phyloP scores from a whole-genome alignment of 163 green algal species.

The Prototheca stagnorum region DNA sequence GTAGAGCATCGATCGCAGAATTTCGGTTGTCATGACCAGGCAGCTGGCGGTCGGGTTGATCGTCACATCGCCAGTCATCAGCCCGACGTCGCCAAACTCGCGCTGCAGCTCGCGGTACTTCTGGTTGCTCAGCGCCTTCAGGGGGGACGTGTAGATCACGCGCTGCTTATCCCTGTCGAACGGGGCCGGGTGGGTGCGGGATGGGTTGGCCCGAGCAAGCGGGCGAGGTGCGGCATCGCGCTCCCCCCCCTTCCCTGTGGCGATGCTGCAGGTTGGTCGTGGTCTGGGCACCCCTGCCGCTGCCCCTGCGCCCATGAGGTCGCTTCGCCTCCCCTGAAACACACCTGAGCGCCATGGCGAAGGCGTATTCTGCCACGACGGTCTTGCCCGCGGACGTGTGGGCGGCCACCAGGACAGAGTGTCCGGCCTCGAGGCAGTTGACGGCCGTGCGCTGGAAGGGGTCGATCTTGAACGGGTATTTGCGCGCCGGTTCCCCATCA shows the following conservation, averaged over 20 bases:
- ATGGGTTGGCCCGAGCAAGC: no score
- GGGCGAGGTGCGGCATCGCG: no score
- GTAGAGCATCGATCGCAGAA: conserved; percentile 92
- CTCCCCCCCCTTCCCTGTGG: no score
- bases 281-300: no score
- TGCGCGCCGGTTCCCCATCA: conserved; percentile 30
- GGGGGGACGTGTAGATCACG: conserved; percentile 90
- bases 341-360: conserved; percentile 77
- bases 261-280: no score
- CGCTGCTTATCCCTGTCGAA: conserved; percentile 52
- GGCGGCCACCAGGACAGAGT: conserved; percentile 76
- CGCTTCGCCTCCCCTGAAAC: no score
- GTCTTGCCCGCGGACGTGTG: conserved; percentile 97
- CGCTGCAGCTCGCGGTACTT: conserved; percentile 86
- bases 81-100: conserved; percentile 77
- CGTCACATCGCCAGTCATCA: conserved; percentile 89
- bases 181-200: background rate
- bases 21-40: conserved; percentile 98
- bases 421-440: conserved; percentile 59
- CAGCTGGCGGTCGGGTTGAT: conserved; percentile 82
- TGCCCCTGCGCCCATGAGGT: no score
- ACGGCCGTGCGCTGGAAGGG: conserved; percentile 83
- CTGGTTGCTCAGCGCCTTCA: conserved; percentile 93
- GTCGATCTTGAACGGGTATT: conserved; percentile 86
- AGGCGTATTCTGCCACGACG: conserved; percentile 90